These are phyloP conservation scores for Ophiostoma sp. DNA, from an alignment of 2,329 filamentous ascomycete species.

Conservation along the genomic window DNA sequence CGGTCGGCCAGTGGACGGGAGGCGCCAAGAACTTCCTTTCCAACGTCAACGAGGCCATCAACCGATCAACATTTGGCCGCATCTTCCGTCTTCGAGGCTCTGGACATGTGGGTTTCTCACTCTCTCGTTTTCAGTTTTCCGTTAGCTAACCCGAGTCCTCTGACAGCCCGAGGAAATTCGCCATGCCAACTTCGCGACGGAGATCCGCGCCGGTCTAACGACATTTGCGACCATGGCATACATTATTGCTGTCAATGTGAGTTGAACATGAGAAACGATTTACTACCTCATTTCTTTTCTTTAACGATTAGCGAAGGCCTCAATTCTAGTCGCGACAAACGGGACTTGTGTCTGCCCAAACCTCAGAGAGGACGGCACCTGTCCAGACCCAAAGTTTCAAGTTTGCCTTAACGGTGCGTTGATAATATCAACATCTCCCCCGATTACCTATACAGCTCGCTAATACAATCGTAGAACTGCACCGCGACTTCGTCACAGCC, in stretches of 20 bases:
- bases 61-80: conserved; percentile 52
- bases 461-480: conserved; percentile 50
- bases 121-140: background rate
- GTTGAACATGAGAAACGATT: conserved; percentile 27
- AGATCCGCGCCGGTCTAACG: conserved; percentile 76
- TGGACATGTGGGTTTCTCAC: conserved; percentile 58
- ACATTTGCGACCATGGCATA: conserved; percentile 83
- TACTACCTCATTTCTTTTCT: background rate
- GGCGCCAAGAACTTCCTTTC: conserved; percentile 59
- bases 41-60: conserved; percentile 39
- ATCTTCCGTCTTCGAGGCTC: conserved; percentile 67
- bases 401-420: conserved; percentile 19
- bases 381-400: conserved; percentile 36
- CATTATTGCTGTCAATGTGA: conserved; percentile 73
- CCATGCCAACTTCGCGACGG: conserved; percentile 70
- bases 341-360: conserved; percentile 68
- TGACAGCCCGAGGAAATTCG: conserved; percentile 60
- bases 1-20: conserved; percentile 53
- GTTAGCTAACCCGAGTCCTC: background rate
- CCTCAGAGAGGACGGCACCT: conserved; percentile 4
- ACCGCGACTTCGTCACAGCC: conserved; percentile 77
- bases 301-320: conserved; percentile 51
- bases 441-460: too few relatives aligned
- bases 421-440: background rate
- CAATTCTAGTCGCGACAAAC: conserved; percentile 72